Conservation (phyloP, 768 basidiomycete species). For the Tricholoma flavovirens region DNA sequence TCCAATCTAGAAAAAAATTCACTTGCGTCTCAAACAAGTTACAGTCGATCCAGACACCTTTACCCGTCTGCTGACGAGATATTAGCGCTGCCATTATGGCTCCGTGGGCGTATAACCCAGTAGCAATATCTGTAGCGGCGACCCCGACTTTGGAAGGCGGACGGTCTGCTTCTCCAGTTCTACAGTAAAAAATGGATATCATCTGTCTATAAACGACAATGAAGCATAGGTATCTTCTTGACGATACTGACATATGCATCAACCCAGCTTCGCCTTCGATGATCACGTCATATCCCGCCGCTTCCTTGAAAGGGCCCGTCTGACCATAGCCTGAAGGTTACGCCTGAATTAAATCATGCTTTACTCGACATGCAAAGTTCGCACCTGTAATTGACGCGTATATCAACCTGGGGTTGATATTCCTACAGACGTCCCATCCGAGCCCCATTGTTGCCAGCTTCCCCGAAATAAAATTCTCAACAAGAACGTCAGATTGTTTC, state of each 20-base stretch:
- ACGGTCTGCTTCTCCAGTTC: constrained; percentile 85
- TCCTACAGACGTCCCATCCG: constrained; percentile 75
- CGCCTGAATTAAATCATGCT: neutral
- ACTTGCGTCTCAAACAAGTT: constrained; percentile 92
- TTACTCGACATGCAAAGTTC: constrained; percentile 8
- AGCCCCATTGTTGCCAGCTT: constrained; percentile 83
- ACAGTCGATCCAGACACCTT: constrained; percentile 88
- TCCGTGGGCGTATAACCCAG: constrained; percentile 85
- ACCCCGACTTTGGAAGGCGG: constrained; percentile 94
- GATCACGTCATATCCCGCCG: constrained; percentile 85
- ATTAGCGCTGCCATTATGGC: constrained; percentile 89
- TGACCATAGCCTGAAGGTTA: constrained; percentile 44
- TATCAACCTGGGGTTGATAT: constrained; percentile 74
- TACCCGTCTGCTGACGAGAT: constrained; percentile 76
- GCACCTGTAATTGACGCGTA: constrained; percentile 87
- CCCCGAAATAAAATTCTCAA: constrained; percentile 84
- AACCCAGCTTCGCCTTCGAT: constrained; percentile 89
- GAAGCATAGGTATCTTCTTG: constrained; percentile 6
- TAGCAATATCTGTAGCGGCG: constrained; percentile 85
- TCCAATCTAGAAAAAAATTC: constrained; percentile 8
- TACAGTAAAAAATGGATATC: constrained; percentile 20
- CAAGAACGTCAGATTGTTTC: constrained; percentile 72
- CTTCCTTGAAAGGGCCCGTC: constrained; percentile 79
- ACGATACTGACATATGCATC: constrained; percentile 76
- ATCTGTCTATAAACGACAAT: neutral